A percentile compares a stretch with the other conserved stretches of the same genome.
Conservation (phyloP, 805 yeast genomes). For the Metschnikowia lachancei region DNA sequence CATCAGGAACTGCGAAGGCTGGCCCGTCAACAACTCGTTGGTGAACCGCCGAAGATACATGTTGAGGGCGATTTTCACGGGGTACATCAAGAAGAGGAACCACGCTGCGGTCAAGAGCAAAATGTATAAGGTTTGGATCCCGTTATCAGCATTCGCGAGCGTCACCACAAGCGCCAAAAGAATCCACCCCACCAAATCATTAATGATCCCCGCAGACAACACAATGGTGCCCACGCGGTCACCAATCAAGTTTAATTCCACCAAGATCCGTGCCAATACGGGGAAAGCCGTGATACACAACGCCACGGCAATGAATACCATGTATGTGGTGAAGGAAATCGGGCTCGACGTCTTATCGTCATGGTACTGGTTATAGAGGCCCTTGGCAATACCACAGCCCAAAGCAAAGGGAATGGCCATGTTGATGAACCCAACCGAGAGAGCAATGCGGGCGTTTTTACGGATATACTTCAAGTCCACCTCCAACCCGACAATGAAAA, state of each 20-base stretch:
- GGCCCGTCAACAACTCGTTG: conserved; percentile 56
- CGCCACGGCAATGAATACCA: conserved; percentile 81
- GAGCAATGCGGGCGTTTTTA: conserved; percentile 58
- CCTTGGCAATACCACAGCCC: conserved; percentile 70
- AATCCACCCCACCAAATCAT: conserved; percentile 81
- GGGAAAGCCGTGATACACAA: conserved; percentile 86
- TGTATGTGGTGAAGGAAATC: conserved; percentile 65
- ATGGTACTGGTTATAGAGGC: conserved; percentile 58
- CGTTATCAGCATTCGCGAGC: conserved; percentile 68
- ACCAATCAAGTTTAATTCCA: conserved; percentile 66
- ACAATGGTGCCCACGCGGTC: conserved; percentile 71
- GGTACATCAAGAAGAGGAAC: conserved; percentile 59
- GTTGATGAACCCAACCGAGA: conserved; percentile 65
- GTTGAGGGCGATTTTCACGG: conserved; percentile 50
- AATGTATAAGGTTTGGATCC: conserved; percentile 68
- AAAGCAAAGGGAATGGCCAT: conserved; percentile 79
- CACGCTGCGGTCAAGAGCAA: conserved; percentile 65
- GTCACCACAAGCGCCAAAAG: conserved; percentile 73
- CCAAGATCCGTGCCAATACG: conserved; percentile 72
- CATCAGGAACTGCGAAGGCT: conserved; percentile 61
- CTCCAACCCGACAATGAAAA: conserved; percentile 77
- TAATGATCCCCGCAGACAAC: conserved; percentile 79
- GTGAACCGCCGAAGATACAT: conserved; percentile 45
- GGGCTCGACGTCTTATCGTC: conserved; percentile 27
- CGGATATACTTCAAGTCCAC: conserved; percentile 66